phyloP scores from a whole-genome alignment of 1,284 basidiomycete species.

The Termitomyces sp. region DNA sequence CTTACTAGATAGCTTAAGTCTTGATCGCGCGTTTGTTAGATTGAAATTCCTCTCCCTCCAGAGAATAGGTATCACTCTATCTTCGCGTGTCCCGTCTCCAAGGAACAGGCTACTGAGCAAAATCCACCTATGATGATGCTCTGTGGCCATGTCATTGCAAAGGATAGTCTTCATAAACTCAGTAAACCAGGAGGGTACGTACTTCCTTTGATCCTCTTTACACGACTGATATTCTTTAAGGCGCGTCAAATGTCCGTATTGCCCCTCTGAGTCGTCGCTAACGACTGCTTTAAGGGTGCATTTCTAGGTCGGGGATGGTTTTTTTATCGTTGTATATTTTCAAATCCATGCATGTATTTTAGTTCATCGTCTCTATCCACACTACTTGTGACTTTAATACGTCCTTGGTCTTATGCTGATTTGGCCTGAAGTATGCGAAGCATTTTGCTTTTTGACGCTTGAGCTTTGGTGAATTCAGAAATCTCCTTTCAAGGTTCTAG shows the following conservation, averaged over 20 bases:
- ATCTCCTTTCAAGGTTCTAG: no score
- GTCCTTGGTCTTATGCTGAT: no score
- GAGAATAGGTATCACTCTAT: conserved; percentile 94
- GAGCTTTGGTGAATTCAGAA: no score
- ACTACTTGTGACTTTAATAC: neutral
- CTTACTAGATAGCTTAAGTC: neutral
- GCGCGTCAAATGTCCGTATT: conserved; percentile 86
- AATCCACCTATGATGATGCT: conserved; percentile 98
- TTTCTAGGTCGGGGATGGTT: conserved; percentile 42
- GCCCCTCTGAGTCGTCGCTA: conserved; percentile 69
- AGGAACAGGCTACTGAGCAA: conserved; percentile 88
- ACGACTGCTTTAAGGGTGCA: conserved; percentile 61
- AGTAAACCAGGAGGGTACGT: conserved; percentile 84
- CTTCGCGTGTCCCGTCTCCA: conserved; percentile 96
- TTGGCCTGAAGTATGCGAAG: no score
- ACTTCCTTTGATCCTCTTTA: conserved; percentile 5
- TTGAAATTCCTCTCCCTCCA: conserved; percentile 86
- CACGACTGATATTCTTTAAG: conserved; percentile 31
- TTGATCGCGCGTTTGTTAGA: conserved; percentile 43
- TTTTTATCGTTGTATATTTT: neutral
- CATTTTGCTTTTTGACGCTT: no score
- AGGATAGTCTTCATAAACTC: conserved; percentile 83
- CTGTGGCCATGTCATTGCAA: conserved; percentile 92
- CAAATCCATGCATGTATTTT: neutral
- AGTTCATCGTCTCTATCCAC: neutral